Conservation (phyloP, 164 flowering plant genomes). For the Vitis amurensis region DNA sequence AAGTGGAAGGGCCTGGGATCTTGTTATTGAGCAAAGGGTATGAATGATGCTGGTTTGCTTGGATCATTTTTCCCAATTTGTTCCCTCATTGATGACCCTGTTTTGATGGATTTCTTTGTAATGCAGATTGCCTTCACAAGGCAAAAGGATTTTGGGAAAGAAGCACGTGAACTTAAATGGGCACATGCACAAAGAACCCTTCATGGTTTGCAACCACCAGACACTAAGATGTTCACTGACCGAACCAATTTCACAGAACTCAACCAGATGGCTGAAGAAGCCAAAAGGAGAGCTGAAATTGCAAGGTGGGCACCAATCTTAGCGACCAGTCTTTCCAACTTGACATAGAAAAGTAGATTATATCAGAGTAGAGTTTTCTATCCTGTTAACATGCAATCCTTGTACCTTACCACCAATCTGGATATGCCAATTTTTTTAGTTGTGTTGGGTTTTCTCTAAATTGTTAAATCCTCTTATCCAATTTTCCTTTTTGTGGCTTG, state of each 20-base stretch:
- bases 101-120: conserved; percentile 7
- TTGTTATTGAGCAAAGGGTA: conserved; percentile 82
- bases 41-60: conserved; percentile 8
- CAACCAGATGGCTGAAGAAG: conserved; percentile 96
- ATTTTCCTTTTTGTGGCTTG: neutral
- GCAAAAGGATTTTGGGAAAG: conserved; percentile 89
- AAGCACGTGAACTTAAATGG: conserved; percentile 81
- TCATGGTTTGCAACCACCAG: conserved; percentile 86
- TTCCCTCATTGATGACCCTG: neutral
- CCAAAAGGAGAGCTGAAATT: conserved; percentile 93
- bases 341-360: neutral
- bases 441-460: neutral
- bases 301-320: conserved; percentile 54
- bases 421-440: neutral
- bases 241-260: conserved; percentile 67
- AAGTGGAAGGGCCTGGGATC: conserved; percentile 92
- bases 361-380: neutral
- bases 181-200: conserved; percentile 82
- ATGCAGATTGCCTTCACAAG: conserved; percentile 77
- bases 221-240: conserved; percentile 68
- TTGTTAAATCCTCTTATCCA: neutral
- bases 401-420: neutral
- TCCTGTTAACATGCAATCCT: neutral
- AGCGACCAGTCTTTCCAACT: neutral
- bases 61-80: neutral